Evolutionary conservation across 1,284 basidiomycete genomes (phyloP).

Genomic region (Trametes sp.): DNA sequence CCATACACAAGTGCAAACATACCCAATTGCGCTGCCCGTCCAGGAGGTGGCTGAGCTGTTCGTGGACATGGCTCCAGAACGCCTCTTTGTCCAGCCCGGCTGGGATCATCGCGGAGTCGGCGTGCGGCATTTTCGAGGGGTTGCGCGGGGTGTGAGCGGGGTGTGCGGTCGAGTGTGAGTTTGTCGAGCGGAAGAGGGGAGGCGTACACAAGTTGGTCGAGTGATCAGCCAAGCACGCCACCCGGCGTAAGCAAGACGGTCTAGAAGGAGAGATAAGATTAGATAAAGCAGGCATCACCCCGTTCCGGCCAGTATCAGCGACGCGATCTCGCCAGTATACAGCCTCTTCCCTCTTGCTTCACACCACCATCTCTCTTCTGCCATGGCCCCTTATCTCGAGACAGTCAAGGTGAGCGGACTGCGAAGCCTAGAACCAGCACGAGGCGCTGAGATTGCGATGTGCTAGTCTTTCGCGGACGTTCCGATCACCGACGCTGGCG

Average conservation of each 20-base stretch:
- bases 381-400: conserved; percentile 89
- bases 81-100: conserved; percentile 71
- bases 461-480: conserved; percentile 90
- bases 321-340: conserved; percentile 11
- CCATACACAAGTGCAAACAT: conserved; percentile 32
- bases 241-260: conserved; percentile 3
- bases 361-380: conserved; percentile 13
- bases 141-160: background rate
- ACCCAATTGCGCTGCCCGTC: conserved; percentile 83
- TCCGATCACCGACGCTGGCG: conserved; percentile 83
- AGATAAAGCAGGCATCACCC: conserved; percentile 16
- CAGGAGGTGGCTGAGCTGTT: conserved; percentile 68
- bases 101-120: conserved; percentile 81
- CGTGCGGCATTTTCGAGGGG: conserved; percentile 74
- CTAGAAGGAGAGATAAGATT: conserved; percentile 16
- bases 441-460: background rate
- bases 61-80: conserved; percentile 80
- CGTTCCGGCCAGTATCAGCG: background rate
- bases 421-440: background rate
- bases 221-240: conserved; percentile 17
- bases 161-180: background rate
- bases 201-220: background rate
- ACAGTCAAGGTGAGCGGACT: conserved; percentile 71
- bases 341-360: conserved; percentile 24
- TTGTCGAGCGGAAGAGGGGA: background rate